These are phyloP conservation scores for Leccinellum rugosiceps DNA, from an alignment of 768 basidiomycete species.

Conservation along the genomic window DNA sequence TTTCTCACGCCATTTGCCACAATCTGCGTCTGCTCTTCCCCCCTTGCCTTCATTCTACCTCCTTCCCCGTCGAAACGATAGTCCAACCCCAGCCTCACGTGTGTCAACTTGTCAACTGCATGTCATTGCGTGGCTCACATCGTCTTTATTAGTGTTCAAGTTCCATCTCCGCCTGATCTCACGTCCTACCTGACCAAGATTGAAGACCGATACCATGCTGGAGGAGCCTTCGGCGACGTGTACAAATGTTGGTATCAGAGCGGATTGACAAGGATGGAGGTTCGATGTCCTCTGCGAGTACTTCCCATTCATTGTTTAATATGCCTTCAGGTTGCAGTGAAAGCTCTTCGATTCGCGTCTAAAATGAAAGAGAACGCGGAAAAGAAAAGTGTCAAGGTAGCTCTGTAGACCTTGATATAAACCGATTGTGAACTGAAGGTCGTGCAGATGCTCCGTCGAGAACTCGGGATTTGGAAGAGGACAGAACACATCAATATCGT, in stretches of 20 bases:
- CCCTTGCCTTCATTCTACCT: too few species aligned
- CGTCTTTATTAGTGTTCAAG: not conserved
- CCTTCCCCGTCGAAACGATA: too few species aligned
- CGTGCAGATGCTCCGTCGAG: not conserved
- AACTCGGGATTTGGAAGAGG: not conserved
- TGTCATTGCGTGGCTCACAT: not conserved
- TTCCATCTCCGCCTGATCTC: not conserved
- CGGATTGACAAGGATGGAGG: not conserved
- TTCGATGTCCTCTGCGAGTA: not conserved
- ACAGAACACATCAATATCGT: not conserved
- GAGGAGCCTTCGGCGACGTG: not conserved
- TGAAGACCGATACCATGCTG: not conserved
- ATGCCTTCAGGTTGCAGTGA: not conserved
- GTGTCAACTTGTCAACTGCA: not conserved
- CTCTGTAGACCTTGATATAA: not conserved
- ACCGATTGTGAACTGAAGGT: not conserved
- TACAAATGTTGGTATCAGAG: not conserved
- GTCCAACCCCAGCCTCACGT: not conserved
- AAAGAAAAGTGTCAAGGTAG: not conserved
- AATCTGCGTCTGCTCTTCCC: too few species aligned
- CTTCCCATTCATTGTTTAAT: not conserved
- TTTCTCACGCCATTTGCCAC: too few species aligned
- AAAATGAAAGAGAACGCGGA: not conserved
- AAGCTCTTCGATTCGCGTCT: not conserved
- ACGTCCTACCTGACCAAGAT: not conserved